A percentile compares a stretch with the other conserved stretches of the same genome.
Conservation (phyloP, 257 asterid species). For the Petunia axillaris region DNA sequence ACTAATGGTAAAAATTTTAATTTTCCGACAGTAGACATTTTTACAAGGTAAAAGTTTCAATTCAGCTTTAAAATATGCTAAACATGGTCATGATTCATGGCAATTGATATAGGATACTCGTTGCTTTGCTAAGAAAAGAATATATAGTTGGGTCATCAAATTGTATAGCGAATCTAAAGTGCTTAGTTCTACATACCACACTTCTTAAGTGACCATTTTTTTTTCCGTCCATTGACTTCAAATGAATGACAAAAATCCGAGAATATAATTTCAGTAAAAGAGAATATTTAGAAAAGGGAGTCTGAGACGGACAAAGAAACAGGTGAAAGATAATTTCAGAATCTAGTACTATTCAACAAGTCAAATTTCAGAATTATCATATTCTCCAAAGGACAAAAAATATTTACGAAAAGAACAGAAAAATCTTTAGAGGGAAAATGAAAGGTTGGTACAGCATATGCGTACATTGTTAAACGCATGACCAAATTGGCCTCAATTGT, state of each 20-base stretch:
- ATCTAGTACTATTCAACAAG: too few relatives aligned
- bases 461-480: not conserved
- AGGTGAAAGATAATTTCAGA: too few relatives aligned
- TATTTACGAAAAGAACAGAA: not conserved
- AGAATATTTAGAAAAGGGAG: not conserved
- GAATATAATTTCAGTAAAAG: not conserved
- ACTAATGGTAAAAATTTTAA: too few relatives aligned
- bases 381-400: too few relatives aligned
- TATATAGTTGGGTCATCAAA: not conserved
- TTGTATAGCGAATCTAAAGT: not conserved
- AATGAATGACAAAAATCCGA: not conserved
- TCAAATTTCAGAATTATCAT: too few relatives aligned
- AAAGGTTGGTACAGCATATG: not conserved
- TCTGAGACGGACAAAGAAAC: not conserved
- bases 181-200: not conserved
- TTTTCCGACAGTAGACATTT: too few relatives aligned
- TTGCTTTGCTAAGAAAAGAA: conserved; percentile 4
- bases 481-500: not conserved
- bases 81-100: not conserved
- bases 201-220: not conserved
- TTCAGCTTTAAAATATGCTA: too few relatives aligned
- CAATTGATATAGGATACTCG: not conserved
- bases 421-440: not conserved
- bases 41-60: too few relatives aligned
- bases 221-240: not conserved